Conservation (phyloP, 1,284 basidiomycete species). For the Tausonia pullulans region DNA sequence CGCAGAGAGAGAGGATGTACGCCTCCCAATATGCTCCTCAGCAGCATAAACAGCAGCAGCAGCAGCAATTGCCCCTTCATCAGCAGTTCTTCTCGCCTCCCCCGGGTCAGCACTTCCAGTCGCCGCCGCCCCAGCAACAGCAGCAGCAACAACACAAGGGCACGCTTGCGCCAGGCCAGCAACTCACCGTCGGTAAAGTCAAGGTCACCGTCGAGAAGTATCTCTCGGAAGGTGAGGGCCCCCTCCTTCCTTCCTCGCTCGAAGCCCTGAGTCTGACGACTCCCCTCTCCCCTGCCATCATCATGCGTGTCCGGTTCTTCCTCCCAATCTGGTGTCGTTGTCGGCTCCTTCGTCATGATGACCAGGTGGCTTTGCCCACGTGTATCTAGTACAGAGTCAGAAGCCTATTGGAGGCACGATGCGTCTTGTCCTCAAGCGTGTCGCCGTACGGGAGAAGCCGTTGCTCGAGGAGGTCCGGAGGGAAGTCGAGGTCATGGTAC, state of each 20-base stretch:
- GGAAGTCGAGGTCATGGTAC: slow-evolving; percentile 96
- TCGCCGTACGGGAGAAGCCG: slow-evolving; percentile 80
- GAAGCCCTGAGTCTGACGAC: background rate
- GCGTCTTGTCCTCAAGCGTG: slow-evolving; percentile 85
- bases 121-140: background rate
- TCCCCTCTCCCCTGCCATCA: background rate
- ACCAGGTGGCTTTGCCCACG: slow-evolving; percentile 94
- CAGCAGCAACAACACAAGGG: slow-evolving; percentile 30
- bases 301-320: slow-evolving; percentile 5
- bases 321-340: slow-evolving; percentile 1
- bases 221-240: slow-evolving; percentile 69
- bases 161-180: slow-evolving; percentile 55
- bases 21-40: background rate
- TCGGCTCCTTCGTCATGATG: background rate
- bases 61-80: background rate
- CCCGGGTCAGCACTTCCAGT: background rate
- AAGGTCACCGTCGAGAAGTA: slow-evolving; percentile 78
- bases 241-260: slow-evolving; percentile 16
- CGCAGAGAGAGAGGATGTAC: background rate
- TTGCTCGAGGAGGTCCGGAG: slow-evolving; percentile 91
- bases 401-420: slow-evolving; percentile 68
- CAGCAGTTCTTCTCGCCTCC: background rate
- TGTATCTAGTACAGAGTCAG: slow-evolving; percentile 85
- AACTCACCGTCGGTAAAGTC: slow-evolving; percentile 80
- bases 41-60: background rate